Evolutionary conservation across 495 filamentous ascomycete species (phyloP), one percentile per base, ranked within the genome.

Genomic region (Penicillium lagena): DNA sequence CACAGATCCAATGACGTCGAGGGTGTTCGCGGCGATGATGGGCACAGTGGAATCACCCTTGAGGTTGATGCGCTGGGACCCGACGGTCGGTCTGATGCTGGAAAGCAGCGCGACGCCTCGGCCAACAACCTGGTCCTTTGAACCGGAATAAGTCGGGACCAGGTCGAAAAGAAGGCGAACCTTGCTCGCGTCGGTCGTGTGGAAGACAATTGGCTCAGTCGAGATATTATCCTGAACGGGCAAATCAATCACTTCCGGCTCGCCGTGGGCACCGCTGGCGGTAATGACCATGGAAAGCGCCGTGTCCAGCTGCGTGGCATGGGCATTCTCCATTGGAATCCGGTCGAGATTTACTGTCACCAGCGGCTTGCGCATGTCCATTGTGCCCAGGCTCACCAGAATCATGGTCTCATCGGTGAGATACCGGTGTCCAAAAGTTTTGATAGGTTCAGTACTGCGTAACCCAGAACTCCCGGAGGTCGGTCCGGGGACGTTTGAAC

Each of bases 351-450:
- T 87, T 14, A 98, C 90, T 0, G 93, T 80, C 39, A 87, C 75
- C 30, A 83, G 60, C 39, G 83, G 75, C 63, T 91, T 95, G 15
- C 90, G 78, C 65, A 81, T 87, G 57, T 97, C 93, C 85, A 95
- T 96, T 1, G 87, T 89, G 0, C 93, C 93, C 13, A 98, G 67
- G 52, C 87, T 96, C 51, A 98, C 89, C 42, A 96, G 76, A 37
- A 98, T 79, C 75, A 97, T 85, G 47, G 85, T 83, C 52, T 91
- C 83, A 38, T 90, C 81, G 33, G 80, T 93, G 42, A 98, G 83
- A 67, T 96, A 98, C 39, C 91, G 78, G 70, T 97, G 93, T 44
- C 93, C 93, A 68, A 95, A 98, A 14, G 89, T 85, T 63, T 97
- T 97, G 47, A 96, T 78, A 36, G 89, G 83, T 38, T 94, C 87